phyloP scores from a whole-genome alignment of 2,329 filamentous ascomycete species.

The Cladophialophora bantiana region DNA sequence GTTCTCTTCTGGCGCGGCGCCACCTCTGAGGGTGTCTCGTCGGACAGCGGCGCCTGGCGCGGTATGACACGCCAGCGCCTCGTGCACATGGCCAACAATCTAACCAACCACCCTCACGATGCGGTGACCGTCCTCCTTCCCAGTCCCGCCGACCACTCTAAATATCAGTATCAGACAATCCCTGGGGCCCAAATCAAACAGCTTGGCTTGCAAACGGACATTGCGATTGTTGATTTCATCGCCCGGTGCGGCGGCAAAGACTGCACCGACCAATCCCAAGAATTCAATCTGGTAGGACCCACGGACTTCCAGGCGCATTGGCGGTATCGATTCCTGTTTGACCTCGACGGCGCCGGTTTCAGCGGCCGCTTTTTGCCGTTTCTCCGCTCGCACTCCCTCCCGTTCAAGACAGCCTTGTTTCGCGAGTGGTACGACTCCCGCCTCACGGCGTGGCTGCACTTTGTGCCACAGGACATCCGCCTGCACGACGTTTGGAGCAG shows the following conservation, averaged over 20 bases:
- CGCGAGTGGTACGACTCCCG: slow-evolving; percentile 80
- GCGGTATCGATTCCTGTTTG: slow-evolving; percentile 72
- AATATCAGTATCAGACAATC: slow-evolving; percentile 65
- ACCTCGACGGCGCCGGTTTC: slow-evolving; percentile 73
- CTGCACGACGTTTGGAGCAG: slow-evolving; percentile 77
- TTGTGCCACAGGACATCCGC: slow-evolving; percentile 76
- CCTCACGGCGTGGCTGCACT: slow-evolving; percentile 78
- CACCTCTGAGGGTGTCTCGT: slow-evolving; percentile 63
- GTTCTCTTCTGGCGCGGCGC: slow-evolving; percentile 78
- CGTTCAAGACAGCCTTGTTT: slow-evolving; percentile 74
- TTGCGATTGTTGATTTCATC: slow-evolving; percentile 66
- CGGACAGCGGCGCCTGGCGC: slow-evolving; percentile 63
- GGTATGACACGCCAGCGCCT: slow-evolving; percentile 75
- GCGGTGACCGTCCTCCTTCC: slow-evolving; percentile 64
- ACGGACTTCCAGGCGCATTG: slow-evolving; percentile 66
- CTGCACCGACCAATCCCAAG: slow-evolving; percentile 60
- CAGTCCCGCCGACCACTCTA: slow-evolving; percentile 45
- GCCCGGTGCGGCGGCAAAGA: slow-evolving; percentile 62
- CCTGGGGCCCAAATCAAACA: slow-evolving; percentile 49
- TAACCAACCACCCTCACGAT: slow-evolving; percentile 52
- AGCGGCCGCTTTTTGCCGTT: slow-evolving; percentile 70
- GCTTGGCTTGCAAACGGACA: slow-evolving; percentile 63
- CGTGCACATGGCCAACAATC: slow-evolving; percentile 71
- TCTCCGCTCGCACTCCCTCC: slow-evolving; percentile 70
- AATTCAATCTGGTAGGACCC: slow-evolving; percentile 58